These are phyloP conservation scores for Metarhizium anisopliae DNA, from an alignment of 2,329 filamentous ascomycete species.

Conservation along the genomic window DNA sequence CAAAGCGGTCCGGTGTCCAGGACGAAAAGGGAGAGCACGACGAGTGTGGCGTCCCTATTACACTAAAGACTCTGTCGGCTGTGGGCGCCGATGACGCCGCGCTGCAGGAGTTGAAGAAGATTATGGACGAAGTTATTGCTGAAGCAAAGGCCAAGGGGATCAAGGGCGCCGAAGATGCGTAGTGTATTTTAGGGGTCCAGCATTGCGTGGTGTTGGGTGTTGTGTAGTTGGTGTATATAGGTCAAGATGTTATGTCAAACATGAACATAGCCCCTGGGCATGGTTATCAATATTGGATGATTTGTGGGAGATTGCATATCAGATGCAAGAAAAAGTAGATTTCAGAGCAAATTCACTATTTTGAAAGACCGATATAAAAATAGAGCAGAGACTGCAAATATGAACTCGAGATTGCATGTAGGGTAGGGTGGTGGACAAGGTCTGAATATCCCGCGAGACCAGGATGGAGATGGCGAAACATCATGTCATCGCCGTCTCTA, in stretches of 20 bases:
- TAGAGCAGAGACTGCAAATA: no score
- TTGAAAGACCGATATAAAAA: no score
- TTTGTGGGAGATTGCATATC: no score
- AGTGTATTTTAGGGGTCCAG: neutral
- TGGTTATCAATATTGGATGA: no score
- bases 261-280: neutral
- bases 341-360: no score
- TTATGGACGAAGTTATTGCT: constrained; percentile 7
- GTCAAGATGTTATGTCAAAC: no score
- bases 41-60: constrained; percentile 22
- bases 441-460: no score
- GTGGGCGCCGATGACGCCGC: constrained; percentile 16
- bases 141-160: neutral
- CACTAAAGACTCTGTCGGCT: constrained; percentile 16
- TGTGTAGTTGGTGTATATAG: neutral
- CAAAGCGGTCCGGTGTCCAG: constrained; percentile 16
- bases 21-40: constrained; percentile 13
- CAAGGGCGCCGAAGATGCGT: neutral
- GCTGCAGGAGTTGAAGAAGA: constrained; percentile 15
- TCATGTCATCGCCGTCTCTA: no score
- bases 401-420: no score
- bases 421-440: no score
- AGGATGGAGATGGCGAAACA: no score
- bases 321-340: no score
- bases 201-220: neutral